phyloP scores from a whole-genome alignment of 129 eudicot species.

The Centrapalus pauciflorus region DNA sequence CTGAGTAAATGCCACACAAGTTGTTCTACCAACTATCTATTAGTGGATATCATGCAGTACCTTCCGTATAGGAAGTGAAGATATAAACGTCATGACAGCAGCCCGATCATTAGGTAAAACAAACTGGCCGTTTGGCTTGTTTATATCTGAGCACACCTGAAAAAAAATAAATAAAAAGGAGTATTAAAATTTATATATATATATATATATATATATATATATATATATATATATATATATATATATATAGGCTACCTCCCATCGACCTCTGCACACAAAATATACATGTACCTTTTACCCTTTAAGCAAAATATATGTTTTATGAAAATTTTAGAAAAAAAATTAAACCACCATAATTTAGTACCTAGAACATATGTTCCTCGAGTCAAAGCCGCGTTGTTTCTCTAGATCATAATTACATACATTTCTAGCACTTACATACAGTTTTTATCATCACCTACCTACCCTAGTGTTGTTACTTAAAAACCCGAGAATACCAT shows the following conservation, averaged over 20 bases:
- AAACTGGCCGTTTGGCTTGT: constrained; percentile 94
- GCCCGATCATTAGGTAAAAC: constrained; percentile 68
- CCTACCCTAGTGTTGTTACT: not conserved
- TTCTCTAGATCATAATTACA: not conserved
- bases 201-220: no score
- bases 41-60: constrained; percentile 27
- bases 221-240: no score
- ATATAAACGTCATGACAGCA: constrained; percentile 84
- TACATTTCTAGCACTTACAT: not conserved
- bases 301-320: not conserved
- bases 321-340: not conserved
- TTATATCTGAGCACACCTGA: constrained; percentile 94
- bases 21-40: not conserved
- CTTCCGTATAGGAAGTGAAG: constrained; percentile 94
- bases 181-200: no score
- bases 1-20: constrained; percentile 14
- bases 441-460: not conserved
- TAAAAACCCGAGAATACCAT: not conserved
- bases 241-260: no score
- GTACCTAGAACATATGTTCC: not conserved
- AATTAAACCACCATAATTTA: not conserved
- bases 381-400: not conserved
- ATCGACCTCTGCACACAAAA: not conserved
- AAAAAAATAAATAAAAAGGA: constrained; percentile 2
- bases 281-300: not conserved